Evolutionary conservation across 176 grass and related monocot genomes (phyloP).

Genomic region (Phoenix roebelenii): DNA sequence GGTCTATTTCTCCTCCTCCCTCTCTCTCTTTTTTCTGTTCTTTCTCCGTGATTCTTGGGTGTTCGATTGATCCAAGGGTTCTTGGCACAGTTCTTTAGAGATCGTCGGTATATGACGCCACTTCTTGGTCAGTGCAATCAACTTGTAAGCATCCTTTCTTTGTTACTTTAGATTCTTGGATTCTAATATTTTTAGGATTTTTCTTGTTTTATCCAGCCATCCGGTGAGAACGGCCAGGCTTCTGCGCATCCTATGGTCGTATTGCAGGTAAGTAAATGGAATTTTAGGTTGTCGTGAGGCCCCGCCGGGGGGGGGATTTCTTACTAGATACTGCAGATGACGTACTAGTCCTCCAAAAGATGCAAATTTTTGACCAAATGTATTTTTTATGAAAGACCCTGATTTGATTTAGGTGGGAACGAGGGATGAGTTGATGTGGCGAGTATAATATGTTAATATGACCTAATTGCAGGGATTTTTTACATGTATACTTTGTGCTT

Average conservation of each 20-base stretch:
- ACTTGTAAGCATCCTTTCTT: too few species aligned
- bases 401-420: too few species aligned
- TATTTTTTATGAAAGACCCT: too few species aligned
- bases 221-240: neutral
- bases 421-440: too few species aligned
- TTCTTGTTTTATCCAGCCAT: neutral
- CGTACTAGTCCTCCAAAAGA: too few species aligned
- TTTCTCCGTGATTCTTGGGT: neutral
- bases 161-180: neutral
- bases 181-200: too few species aligned
- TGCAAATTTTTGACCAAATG: too few species aligned
- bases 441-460: too few species aligned
- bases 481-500: too few species aligned
- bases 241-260: constrained; percentile 4
- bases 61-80: neutral
- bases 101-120: constrained; percentile 16
- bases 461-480: too few species aligned
- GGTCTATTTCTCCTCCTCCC: neutral
- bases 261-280: constrained; percentile 2
- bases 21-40: neutral
- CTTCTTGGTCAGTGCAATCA: constrained; percentile 6
- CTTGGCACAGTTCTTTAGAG: constrained; percentile 12
- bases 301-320: neutral
- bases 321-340: too few species aligned
- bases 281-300: too few species aligned